These are phyloP conservation scores for Liriodendron chinense DNA, from an alignment of 164 flowering plant genomes.

Conservation along the genomic window DNA sequence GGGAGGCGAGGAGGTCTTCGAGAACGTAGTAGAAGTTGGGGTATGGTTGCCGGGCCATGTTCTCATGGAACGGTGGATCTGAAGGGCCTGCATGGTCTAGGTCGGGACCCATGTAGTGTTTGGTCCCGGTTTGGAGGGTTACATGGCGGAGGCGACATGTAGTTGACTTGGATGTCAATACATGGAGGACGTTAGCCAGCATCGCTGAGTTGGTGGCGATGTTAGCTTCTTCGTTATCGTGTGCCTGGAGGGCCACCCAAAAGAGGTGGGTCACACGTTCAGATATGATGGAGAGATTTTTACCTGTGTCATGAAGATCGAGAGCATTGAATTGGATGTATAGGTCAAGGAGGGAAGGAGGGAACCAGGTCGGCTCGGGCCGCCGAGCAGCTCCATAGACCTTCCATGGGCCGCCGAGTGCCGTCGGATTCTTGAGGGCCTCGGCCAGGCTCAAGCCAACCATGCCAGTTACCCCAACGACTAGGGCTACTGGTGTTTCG, in stretches of 20 bases:
- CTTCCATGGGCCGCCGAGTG: conserved; percentile 37
- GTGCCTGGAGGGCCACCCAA: conserved; percentile 29
- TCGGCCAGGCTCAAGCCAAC: conserved; percentile 35
- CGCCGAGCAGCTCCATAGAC: conserved; percentile 36
- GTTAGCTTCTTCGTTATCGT: conserved; percentile 19
- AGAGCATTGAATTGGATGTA: conserved; percentile 28
- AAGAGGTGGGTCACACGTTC: conserved; percentile 34
- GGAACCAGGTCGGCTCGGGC: conserved; percentile 32
- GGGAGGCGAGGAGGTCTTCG: conserved; percentile 26
- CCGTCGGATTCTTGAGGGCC: conserved; percentile 25
- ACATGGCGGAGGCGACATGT: conserved; percentile 21
- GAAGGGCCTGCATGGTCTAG: neutral
- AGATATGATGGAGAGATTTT: conserved; percentile 21
- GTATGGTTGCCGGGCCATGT: conserved; percentile 20
- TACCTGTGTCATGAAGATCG: conserved; percentile 13
- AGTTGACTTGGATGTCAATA: conserved; percentile 6
- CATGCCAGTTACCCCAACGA: conserved; percentile 48
- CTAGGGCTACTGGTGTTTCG: conserved; percentile 22
- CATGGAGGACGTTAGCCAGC: conserved; percentile 33
- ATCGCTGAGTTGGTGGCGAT: conserved; percentile 20
- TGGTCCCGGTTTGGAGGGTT: conserved; percentile 40
- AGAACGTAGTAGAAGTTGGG: conserved; percentile 33
- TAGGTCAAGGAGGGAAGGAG: conserved; percentile 21
- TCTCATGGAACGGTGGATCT: conserved; percentile 24
- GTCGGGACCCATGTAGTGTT: conserved; percentile 43